Conservation (phyloP, 1,284 basidiomycete genomes). For the Ceratobasidium sp. region DNA sequence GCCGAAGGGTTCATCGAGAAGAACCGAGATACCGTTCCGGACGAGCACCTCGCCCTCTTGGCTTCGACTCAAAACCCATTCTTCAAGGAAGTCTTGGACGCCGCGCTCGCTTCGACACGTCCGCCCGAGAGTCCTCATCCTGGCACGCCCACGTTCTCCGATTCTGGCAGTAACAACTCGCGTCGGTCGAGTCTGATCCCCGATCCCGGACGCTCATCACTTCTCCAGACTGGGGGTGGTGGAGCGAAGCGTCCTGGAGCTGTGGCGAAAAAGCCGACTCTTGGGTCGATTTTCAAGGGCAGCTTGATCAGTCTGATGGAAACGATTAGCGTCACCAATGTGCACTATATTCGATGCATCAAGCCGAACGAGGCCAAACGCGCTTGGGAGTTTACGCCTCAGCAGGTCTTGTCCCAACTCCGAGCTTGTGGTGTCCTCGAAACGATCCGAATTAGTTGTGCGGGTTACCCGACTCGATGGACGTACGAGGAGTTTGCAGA, state of each 20-base stretch:
- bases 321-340: constrained; percentile 96
- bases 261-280: constrained; percentile 89
- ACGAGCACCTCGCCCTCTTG: constrained; percentile 94
- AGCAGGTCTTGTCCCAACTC: constrained; percentile 95
- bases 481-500: constrained; percentile 99
- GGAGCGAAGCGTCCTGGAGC: constrained; percentile 75
- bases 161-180: constrained; percentile 78
- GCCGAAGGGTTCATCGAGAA: constrained; percentile 99
- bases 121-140: constrained; percentile 73
- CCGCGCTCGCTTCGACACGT: constrained; percentile 79
- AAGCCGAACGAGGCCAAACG: constrained; percentile 98
- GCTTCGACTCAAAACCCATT: constrained; percentile 91
- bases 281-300: constrained; percentile 98
- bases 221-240: constrained; percentile 68
- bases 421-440: constrained; percentile 99
- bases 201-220: constrained; percentile 79
- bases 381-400: constrained; percentile 97
- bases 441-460: constrained; percentile 98
- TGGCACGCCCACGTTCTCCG: constrained; percentile 78
- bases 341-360: constrained; percentile 99
- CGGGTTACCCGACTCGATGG: constrained; percentile 99
- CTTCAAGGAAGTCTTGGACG: constrained; percentile 94
- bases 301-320: constrained; percentile 97
- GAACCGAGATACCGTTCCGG: constrained; percentile 98
- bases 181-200: constrained; percentile 86